Evolutionary conservation across 345 rosid species (phyloP).

Genomic region (Turritis glabra): DNA sequence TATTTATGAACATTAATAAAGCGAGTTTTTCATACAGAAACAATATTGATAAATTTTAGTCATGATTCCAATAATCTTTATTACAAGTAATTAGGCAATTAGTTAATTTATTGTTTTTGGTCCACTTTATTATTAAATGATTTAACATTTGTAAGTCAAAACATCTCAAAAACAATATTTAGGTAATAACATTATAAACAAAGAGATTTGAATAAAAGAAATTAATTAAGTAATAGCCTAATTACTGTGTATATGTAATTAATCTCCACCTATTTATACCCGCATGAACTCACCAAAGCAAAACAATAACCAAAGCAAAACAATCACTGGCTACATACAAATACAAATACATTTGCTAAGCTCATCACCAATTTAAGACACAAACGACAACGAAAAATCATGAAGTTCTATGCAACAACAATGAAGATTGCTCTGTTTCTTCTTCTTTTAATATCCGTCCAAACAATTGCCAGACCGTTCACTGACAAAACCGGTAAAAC

Average conservation of each 20-base stretch:
- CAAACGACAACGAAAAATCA: background rate
- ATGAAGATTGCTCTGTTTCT: background rate
- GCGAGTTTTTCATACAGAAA: too few relatives aligned
- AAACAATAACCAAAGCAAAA: too few relatives aligned
- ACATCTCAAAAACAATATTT: too few relatives aligned
- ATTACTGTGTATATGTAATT: background rate
- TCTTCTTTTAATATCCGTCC: conserved; percentile 3
- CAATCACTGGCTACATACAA: background rate
- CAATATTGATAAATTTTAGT: too few relatives aligned
- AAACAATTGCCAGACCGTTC: background rate
- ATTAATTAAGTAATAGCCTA: background rate
- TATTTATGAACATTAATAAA: too few relatives aligned
- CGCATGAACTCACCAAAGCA: background rate
- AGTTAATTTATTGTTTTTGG: background rate
- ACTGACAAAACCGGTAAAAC: background rate
- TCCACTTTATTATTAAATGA: too few relatives aligned
- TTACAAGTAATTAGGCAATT: too few relatives aligned
- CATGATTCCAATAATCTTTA: too few relatives aligned
- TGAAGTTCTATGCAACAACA: background rate
- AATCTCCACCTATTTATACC: background rate
- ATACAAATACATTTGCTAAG: background rate
- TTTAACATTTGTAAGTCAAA: too few relatives aligned
- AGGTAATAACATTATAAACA: background rate
- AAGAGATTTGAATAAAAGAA: background rate
- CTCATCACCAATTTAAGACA: conserved; percentile 2